These are phyloP conservation scores for Cordyceps pruinosa DNA, from an alignment of 2,329 filamentous ascomycete genomes.

Conservation along the genomic window DNA sequence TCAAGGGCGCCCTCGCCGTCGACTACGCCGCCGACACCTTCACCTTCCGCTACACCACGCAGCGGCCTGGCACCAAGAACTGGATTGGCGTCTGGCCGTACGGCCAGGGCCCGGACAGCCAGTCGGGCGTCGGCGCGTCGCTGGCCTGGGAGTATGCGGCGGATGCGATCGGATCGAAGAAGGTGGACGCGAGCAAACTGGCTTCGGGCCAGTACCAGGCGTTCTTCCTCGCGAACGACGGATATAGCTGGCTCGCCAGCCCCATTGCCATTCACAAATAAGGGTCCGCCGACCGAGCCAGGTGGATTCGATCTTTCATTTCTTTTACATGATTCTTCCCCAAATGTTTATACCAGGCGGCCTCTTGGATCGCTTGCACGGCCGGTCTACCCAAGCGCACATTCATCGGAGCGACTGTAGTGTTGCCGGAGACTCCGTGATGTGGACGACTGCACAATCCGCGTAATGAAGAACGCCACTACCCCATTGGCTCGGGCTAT, in stretches of 20 bases:
- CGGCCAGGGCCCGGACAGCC: background rate
- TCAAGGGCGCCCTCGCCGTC: background rate
- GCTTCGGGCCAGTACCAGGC: conserved; percentile 6
- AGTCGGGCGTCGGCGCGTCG: background rate
- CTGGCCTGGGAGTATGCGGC: conserved; percentile 6
- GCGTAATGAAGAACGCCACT: background rate
- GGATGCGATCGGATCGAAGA: background rate
- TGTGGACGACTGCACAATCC: background rate
- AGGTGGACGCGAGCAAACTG: background rate
- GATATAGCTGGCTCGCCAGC: conserved; percentile 1
- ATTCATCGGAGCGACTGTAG: background rate
- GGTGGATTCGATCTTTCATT: background rate
- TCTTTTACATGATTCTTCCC: background rate
- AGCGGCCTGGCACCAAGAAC: background rate
- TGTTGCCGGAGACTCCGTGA: background rate
- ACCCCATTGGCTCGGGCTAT: background rate
- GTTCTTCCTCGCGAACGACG: conserved; percentile 4
- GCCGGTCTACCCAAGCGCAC: background rate
- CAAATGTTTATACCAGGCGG: background rate
- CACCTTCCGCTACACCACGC: conserved; percentile 5
- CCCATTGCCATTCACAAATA: conserved; percentile 2
- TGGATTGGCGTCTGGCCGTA: conserved; percentile 7
- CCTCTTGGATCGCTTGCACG: background rate
- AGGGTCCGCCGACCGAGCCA: too few species aligned
- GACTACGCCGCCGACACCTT: background rate